Evolutionary conservation across 352 stramenopile genomes (phyloP).

Genomic region (Pythium apleroticum): DNA sequence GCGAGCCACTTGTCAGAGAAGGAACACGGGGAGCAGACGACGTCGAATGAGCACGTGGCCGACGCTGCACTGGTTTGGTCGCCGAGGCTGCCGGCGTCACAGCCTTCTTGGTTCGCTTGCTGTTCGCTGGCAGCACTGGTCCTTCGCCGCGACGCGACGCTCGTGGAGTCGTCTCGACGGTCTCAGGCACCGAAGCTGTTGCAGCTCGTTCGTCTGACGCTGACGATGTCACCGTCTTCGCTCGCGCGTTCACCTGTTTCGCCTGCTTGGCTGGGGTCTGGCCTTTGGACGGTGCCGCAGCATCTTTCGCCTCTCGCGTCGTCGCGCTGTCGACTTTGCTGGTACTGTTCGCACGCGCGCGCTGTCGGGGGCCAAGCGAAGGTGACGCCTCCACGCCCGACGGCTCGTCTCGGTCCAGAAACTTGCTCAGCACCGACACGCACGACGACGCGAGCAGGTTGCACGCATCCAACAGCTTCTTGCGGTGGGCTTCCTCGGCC

Average conservation of each 20-base stretch:
- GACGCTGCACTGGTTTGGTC: background rate
- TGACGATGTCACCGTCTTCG: background rate
- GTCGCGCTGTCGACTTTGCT: slow-evolving; percentile 12
- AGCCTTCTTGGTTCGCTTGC: slow-evolving; percentile 14
- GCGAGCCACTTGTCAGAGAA: background rate
- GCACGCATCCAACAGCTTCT: slow-evolving; percentile 60
- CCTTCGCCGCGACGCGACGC: background rate
- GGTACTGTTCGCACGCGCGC: slow-evolving; percentile 23
- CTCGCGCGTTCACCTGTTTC: background rate
- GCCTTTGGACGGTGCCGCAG: background rate
- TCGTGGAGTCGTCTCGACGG: background rate
- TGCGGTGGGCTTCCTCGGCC: slow-evolving; percentile 18
- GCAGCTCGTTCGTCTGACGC: background rate
- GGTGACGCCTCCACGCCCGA: background rate
- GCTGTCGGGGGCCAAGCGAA: slow-evolving; percentile 10
- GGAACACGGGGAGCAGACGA: slow-evolving; percentile 15
- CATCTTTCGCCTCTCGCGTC: background rate
- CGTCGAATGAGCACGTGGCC: slow-evolving; percentile 23
- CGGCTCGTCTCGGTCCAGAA: slow-evolving; percentile 36
- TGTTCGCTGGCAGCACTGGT: background rate
- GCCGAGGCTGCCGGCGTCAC: background rate
- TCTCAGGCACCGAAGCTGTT: background rate
- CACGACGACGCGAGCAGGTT: slow-evolving; percentile 62
- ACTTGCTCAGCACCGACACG: slow-evolving; percentile 60
- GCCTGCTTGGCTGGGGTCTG: background rate